A percentile compares a stretch with the other conserved stretches of the same genome.
Evolutionary conservation across 768 basidiomycete species (phyloP).

Genomic region (Inosperma sp.): DNA sequence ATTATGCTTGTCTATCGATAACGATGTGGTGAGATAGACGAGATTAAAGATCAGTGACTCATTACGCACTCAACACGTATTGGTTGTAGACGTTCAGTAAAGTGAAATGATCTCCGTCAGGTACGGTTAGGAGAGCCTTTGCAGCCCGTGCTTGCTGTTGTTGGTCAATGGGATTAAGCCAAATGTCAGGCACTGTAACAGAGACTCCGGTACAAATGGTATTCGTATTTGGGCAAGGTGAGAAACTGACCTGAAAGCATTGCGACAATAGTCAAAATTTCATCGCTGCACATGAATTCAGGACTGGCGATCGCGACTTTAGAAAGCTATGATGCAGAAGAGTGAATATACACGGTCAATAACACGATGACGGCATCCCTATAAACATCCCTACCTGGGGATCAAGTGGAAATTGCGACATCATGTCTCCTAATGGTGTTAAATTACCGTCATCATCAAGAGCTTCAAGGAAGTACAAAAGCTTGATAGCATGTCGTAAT

Average conservation of each 20-base stretch:
- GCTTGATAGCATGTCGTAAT: conserved; percentile 91
- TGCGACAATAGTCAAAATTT: conserved; percentile 89
- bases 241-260: conserved; percentile 81
- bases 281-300: conserved; percentile 94
- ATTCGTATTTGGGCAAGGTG: background rate
- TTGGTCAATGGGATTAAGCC: conserved; percentile 83
- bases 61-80: conserved; percentile 68
- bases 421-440: conserved; percentile 79
- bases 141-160: conserved; percentile 90
- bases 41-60: background rate
- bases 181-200: conserved; percentile 77
- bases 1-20: conserved; percentile 64
- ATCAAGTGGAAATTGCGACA: conserved; percentile 98
- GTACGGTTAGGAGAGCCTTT: conserved; percentile 81
- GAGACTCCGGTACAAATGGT: background rate
- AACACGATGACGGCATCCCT: background rate
- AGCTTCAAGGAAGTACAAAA: conserved; percentile 87
- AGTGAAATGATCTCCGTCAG: conserved; percentile 92
- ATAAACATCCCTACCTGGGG: conserved; percentile 62
- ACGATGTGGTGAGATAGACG: background rate
- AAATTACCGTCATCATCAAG: conserved; percentile 93
- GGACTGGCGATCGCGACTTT: conserved; percentile 94
- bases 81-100: conserved; percentile 94
- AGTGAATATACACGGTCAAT: conserved; percentile 27
- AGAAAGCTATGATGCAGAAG: conserved; percentile 77